These are phyloP conservation scores for Colletotrichum siamense DNA, from an alignment of 2,329 filamentous ascomycete genomes.

Conservation along the genomic window DNA sequence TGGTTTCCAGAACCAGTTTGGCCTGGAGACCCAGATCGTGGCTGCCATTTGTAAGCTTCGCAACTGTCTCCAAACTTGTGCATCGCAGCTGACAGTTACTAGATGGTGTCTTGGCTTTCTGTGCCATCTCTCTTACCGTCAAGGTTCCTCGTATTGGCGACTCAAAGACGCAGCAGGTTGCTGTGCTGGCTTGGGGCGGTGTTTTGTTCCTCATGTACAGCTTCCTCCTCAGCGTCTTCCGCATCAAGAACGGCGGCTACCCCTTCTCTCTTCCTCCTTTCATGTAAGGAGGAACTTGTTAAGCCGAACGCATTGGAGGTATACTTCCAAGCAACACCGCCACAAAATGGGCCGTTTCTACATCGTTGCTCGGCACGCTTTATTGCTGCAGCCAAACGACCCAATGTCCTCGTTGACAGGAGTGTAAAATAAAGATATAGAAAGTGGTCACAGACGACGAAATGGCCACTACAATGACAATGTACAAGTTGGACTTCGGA, in stretches of 20 bases:
- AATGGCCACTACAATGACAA: background rate
- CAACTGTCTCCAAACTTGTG: background rate
- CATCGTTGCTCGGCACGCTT: background rate
- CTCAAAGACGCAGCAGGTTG: conserved; percentile 77
- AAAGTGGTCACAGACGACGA: background rate
- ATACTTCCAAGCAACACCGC: background rate
- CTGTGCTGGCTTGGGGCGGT: conserved; percentile 79
- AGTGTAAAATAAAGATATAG: conserved; percentile 7
- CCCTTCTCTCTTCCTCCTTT: conserved; percentile 95
- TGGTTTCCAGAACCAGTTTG: conserved; percentile 93
- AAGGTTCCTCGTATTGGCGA: conserved; percentile 92
- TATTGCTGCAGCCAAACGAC: background rate
- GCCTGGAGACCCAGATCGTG: conserved; percentile 93
- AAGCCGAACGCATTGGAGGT: background rate
- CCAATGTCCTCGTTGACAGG: background rate
- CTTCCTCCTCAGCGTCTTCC: conserved; percentile 92
- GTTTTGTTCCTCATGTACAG: conserved; percentile 87
- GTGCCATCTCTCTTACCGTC: conserved; percentile 86
- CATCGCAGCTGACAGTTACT: conserved; percentile 49
- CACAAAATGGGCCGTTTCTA: background rate
- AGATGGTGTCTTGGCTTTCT: conserved; percentile 80
- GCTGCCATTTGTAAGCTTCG: conserved; percentile 84
- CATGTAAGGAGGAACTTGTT: conserved; percentile 46
- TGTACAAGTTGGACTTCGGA: background rate
- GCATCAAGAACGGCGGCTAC: conserved; percentile 93